A percentile compares a stretch with the other conserved stretches of the same genome.
phyloP scores from a whole-genome alignment of 257 asterid species.

The Handroanthus guayacan region DNA sequence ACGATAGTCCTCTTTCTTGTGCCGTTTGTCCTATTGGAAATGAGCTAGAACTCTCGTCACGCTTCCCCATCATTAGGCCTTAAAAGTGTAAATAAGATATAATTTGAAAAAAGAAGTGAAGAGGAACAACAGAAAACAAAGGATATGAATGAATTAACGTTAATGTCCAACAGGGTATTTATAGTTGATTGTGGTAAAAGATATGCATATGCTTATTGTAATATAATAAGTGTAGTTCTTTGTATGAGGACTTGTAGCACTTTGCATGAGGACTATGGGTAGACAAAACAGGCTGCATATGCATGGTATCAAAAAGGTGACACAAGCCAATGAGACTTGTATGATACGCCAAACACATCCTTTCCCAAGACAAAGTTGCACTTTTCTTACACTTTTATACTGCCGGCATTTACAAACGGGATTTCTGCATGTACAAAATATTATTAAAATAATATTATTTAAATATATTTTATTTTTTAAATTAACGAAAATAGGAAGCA shows the following conservation, averaged over 20 bases:
- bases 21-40: conserved; percentile 48
- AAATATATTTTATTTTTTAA: too few relatives aligned
- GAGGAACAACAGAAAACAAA: background rate
- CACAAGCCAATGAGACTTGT: background rate
- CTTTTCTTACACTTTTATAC: too few relatives aligned
- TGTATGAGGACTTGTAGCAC: background rate
- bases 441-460: too few relatives aligned
- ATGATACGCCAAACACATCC: too few relatives aligned
- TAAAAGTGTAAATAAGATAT: too few relatives aligned
- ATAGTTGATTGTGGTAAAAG: background rate
- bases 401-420: too few relatives aligned
- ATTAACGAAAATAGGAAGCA: too few relatives aligned
- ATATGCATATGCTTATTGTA: too few relatives aligned
- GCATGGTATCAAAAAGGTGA: background rate
- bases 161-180: conserved; percentile 15
- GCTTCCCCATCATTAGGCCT: background rate
- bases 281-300: background rate
- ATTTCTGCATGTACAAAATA: too few relatives aligned
- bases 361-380: too few relatives aligned
- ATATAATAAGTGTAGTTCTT: too few relatives aligned
- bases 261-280: conserved; percentile 10
- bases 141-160: background rate
- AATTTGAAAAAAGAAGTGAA: background rate
- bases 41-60: conserved; percentile 37
- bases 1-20: conserved; percentile 39